Evolutionary conservation across 257 asterid genomes (phyloP), one percentile per base, ranked within the genome.

Genomic region (Nemophila menziesii): DNA sequence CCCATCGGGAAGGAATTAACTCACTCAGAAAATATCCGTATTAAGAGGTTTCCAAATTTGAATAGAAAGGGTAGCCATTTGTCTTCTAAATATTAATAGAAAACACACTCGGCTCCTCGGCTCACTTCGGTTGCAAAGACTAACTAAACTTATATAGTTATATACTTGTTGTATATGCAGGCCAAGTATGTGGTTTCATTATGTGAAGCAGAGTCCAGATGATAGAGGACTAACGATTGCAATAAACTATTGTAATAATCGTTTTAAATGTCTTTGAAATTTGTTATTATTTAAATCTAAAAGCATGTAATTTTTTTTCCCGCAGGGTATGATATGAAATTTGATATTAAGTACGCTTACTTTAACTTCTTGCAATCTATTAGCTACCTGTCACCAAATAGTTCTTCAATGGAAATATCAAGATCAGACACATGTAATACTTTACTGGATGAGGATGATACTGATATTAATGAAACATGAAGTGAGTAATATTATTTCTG

Each of bases 151-250:
- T 26, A 26, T 4, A 14, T 22, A 11, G 16, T 39, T 26, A 12
- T 5, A 26, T 40, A 16, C n/a, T 24, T n/a, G 49, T 29, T 22
- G 3, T 29, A 16, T 60, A 20, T 68, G 74, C 85, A 89, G 97
- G 90, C 97, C 98, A 3, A 84, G 94, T 70, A 84, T 80, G 95
- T 89, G 98, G 95, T 89, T 78, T 64, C 95, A 84, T 61, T 86
- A 89, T 48, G 95, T 84, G 52, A 66, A 67, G 48, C 98, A 84
- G 71, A 65, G 56, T 59, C 71, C 74, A 15, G 94, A 81, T 49
- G 71, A 68, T 2, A 49, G 71, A 15, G 80, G 82, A 51, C 87
- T 89, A 57, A 68, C 92, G 5, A 70, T 89, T 5, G 95, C 98
- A 4, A 58, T 89, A 39, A 84, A 89, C 76, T 84, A 78, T 57